Evolutionary conservation across 2,329 filamentous ascomycete species (phyloP), one percentile per base, ranked within the genome.

Genomic region (Sporothrix protearum): DNA sequence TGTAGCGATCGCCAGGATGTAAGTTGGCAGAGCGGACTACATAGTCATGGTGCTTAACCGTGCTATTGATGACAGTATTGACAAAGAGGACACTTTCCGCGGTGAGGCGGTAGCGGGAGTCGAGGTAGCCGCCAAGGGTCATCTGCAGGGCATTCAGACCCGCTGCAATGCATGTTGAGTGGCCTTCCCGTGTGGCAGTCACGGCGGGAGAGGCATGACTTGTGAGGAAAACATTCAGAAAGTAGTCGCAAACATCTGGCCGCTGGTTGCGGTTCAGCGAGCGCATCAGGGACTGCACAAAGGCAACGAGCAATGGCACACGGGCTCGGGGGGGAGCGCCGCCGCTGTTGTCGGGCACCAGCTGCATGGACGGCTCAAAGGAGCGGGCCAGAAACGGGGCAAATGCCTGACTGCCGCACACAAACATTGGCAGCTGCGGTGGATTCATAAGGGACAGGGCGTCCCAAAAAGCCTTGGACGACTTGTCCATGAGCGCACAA

Each of bases 391-490:
- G 84, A 7, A 92, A 79, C n/a, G 81, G 81, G 45, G 85, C 85
- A 76, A 92, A 88, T 3, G 87, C 85, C 8, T 90, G 89, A 73
- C 91, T 94, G 72, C 87, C 88, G 76, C 96, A 92, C 57, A 97
- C 87, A 74, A 94, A 87, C 78, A 97, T 94, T n/a, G 93, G 88
- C 64, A 98, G 88, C 45, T 91, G 89, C 55, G 90, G 89, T 2
- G 93, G 91, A 0, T 92, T 91, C 68, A 95, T 92, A 39, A 93
- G 88, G 68, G 92, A 90, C 81, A 97, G 91, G 1, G 93, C 91
- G 76, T 93, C 91, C 95, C 95, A 97, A 76, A 97, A 96, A 59
- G 92, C 91, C 70, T 87, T 87, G 0, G 93, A 87, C 0, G 92
- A 91, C 76, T 92, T 94, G 74, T 90, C 87, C 69, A 97, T 83